Evolutionary conservation across 176 grass and related monocot species (phyloP).

Genomic region (Carex parvula): DNA sequence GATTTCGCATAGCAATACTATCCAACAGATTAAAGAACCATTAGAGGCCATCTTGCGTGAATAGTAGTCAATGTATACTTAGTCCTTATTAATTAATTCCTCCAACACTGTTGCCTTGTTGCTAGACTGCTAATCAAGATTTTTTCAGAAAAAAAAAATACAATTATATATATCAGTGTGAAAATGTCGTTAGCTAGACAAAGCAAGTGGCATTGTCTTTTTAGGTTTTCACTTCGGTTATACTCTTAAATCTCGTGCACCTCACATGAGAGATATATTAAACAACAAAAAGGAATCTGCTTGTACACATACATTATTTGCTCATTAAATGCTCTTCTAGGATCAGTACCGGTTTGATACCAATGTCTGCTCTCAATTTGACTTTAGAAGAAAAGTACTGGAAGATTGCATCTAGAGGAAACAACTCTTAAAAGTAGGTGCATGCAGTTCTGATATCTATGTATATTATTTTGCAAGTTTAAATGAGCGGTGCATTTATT

Average conservation of each 20-base stretch:
- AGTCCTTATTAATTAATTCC: slow-evolving; percentile 28
- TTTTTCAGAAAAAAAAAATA: neutral
- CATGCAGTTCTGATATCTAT: neutral
- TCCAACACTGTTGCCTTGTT: slow-evolving; percentile 26
- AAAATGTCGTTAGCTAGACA: neutral
- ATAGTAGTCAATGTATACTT: slow-evolving; percentile 14
- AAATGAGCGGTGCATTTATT: neutral
- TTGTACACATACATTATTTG: slow-evolving; percentile 34
- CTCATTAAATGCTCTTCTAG: slow-evolving; percentile 40
- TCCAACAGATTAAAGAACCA: neutral
- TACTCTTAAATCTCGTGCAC: slow-evolving; percentile 47
- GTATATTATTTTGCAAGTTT: neutral
- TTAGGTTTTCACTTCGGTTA: slow-evolving; percentile 25
- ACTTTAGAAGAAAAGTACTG: slow-evolving; percentile 2
- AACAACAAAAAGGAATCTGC: slow-evolving; percentile 45
- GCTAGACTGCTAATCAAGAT: neutral
- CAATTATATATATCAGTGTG: neutral
- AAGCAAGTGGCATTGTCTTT: slow-evolving; percentile 11
- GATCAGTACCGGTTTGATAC: slow-evolving; percentile 33
- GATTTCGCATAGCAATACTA: neutral
- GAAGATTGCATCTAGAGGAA: neutral
- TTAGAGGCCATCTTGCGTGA: neutral
- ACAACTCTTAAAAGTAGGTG: neutral
- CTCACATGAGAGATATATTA: slow-evolving; percentile 50
- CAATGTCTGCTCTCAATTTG: slow-evolving; percentile 27